Evolutionary conservation across 2,329 filamentous ascomycete genomes (phyloP), one percentile per base, ranked within the genome.

Genomic region (Diaporthe sp.): DNA sequence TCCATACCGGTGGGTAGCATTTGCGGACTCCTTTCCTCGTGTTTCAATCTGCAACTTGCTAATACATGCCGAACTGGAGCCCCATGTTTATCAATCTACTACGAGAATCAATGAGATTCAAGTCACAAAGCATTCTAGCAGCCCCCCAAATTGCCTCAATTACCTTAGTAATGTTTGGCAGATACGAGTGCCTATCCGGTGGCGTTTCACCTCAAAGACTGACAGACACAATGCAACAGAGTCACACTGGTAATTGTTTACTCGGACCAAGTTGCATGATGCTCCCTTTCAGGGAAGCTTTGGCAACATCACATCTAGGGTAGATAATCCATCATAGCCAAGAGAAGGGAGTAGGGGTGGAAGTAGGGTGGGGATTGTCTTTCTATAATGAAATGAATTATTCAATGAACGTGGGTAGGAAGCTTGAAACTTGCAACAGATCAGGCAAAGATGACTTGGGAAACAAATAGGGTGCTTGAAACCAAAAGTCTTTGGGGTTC

Each of bases 221-320:
- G 17, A 15, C 7, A 27, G 35, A 39, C 7, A 27, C 35, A 2
- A n/a, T 0, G 2, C 32, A 37, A n/a, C 0, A 27, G 1, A 39
- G 2, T 25, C 10, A 39, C 4, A 25, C n/a, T 10, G 7, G n/a
- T 39, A 8, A 17, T 2, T 39, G 2, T 37, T 37, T 17, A 59
- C 9, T 22, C 13, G 35, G 4, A 13, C 19, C 55, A n/a, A 58
- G 19, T n/a, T 22, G 22, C n/a, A 59, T 37, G 22, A 3, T 42
- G 22, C 35, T 19, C 2, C 19, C n/a, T 39, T 25, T 27, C n/a
- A 5, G 56, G 30, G 9, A 19, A n/a, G 44, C 13, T 6, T 50
- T 50, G 8, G 9, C 19, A 47, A 25, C 19, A 22, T 47, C 44
- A 10, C 1, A 4, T 17, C 44, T 30, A 30, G 50, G 50, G 15